Evolutionary conservation across 2,329 filamentous ascomycete species (phyloP).

Genomic region (Aspergillus alliaceus): DNA sequence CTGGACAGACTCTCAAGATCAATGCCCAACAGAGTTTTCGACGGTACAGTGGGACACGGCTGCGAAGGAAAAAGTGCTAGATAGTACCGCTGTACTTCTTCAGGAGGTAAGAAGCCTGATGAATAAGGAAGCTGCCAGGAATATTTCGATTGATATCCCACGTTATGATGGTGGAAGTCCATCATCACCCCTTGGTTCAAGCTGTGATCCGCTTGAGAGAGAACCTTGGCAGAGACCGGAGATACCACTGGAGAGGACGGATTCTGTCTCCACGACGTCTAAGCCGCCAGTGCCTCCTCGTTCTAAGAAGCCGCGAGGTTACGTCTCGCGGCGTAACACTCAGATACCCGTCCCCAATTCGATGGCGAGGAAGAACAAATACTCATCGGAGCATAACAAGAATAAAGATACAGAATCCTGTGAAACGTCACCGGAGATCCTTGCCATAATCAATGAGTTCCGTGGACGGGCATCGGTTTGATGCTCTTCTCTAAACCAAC

Average conservation of each 20-base stretch:
- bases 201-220: not conserved
- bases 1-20: not conserved
- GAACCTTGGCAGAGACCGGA: not conserved
- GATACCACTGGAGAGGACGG: not conserved
- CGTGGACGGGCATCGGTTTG: not conserved
- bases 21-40: not conserved
- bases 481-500: not conserved
- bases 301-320: not conserved
- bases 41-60: not conserved
- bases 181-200: not conserved
- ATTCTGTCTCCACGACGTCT: not conserved
- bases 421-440: not conserved
- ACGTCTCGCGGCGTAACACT: not conserved
- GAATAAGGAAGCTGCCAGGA: not conserved
- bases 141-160: not conserved
- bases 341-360: not conserved
- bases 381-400: not conserved
- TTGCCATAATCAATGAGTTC: not conserved
- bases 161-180: not conserved
- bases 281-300: not conserved
- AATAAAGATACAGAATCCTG: not conserved
- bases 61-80: not conserved
- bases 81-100: not conserved
- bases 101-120: not conserved
- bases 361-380: not conserved